Evolutionary conservation across 2,329 filamentous ascomycete species (phyloP).

Genomic region (Aspergillus japonicus): DNA sequence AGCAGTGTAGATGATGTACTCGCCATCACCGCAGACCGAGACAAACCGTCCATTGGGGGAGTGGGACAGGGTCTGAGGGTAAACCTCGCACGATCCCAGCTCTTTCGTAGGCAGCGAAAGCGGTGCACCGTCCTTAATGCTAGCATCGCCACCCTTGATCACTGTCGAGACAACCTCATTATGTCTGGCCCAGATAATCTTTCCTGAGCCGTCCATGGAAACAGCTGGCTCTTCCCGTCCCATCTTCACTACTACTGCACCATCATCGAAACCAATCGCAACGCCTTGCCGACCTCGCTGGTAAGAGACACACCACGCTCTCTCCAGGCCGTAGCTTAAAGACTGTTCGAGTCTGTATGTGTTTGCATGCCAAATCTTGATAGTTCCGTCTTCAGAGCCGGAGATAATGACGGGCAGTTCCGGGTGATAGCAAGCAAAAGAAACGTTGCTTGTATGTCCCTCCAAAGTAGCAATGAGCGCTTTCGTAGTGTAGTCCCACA

Average conservation of each 20-base stretch:
- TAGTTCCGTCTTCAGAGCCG: constrained; percentile 92
- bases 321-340: constrained; percentile 89
- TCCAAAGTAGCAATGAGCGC: constrained; percentile 94
- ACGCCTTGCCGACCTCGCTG: constrained; percentile 93
- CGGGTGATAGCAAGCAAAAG: constrained; percentile 96
- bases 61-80: constrained; percentile 89
- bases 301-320: constrained; percentile 96
- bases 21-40: constrained; percentile 88
- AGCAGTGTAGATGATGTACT: constrained; percentile 98
- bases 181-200: constrained; percentile 93
- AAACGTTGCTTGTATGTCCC: constrained; percentile 96
- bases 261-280: constrained; percentile 95
- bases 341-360: constrained; percentile 96
- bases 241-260: constrained; percentile 96
- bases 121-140: constrained; percentile 82
- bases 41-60: constrained; percentile 94
- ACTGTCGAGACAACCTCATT: constrained; percentile 93
- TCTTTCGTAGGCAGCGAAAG: constrained; percentile 90
- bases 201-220: constrained; percentile 94
- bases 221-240: constrained; percentile 95
- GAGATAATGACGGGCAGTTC: constrained; percentile 97
- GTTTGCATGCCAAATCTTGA: constrained; percentile 98
- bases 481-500: constrained; percentile 99
- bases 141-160: constrained; percentile 85
- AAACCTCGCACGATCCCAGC: constrained; percentile 92